Evolutionary conservation across 495 filamentous ascomycete genomes (phyloP), one percentile per base, ranked within the genome.

Genomic region (Pyrenula aspistea): DNA sequence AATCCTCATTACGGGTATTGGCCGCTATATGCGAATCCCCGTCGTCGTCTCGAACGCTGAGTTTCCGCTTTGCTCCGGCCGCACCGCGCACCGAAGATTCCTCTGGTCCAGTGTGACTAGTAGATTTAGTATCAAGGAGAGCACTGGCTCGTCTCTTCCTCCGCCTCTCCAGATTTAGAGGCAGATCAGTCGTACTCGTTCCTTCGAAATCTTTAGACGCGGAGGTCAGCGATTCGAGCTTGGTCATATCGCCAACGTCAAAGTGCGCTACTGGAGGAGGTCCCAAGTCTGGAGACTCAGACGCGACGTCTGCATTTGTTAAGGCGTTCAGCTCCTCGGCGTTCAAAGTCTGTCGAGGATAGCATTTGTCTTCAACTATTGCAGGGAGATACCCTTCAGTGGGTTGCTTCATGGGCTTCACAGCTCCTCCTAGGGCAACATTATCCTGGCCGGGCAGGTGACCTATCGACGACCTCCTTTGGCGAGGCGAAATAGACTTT

Each of bases 361-460:
- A 94, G 42, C 71, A 71, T 68, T 91, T 93, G 64, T 88, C 84
- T 69, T 98, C 93, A 53, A 83, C 66, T 53, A 98, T 96, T 0
- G 86, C 82, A 8, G 92, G 88, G 55, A 98, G 68, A 60, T 78
- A 78, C 25, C 84, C 86, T 61, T 88, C 83, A 64, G 60, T 80
- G 76, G 11, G 76, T 64, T 21, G 68, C 69, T 56, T 85, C 83
- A 21, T 71, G 58, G 11, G 36, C 55, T 24, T 42, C 49, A 57
- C 31, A 36, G 21, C n/a, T 15, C 24, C 58, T 56, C 58, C 56
- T 22, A 69, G 59, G 15, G 60, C 60, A 53, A 66, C 54, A 12
- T 50, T 63, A 54, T 82, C 80, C 20, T 52, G 50, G 8, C n/a
- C 50, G 8, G 50, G 50, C 4, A 21, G 10, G 36, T 61, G 58